A percentile compares a stretch with the other conserved stretches of the same genome.
phyloP scores from a whole-genome alignment of 2,329 filamentous ascomycete species.

The Beauveria scarabaeidicola region DNA sequence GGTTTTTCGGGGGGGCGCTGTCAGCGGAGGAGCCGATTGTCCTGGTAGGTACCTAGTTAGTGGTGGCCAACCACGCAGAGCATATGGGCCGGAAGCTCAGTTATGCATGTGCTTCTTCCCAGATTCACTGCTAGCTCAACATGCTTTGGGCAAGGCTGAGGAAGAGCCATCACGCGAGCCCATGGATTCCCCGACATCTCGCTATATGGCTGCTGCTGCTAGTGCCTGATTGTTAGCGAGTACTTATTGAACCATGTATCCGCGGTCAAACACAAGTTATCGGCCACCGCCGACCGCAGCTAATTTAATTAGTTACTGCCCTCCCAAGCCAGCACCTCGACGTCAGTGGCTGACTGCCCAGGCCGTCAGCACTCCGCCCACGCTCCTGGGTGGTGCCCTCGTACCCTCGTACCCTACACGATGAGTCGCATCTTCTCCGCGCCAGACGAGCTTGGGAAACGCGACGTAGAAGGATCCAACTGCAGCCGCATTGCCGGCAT shows the following conservation, averaged over 20 bases:
- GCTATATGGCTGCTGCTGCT: background rate
- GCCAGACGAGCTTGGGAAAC: no score
- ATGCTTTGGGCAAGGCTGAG: no score
- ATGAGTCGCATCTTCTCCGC: no score
- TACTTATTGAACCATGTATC: background rate
- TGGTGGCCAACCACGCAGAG: background rate
- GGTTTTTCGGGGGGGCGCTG: background rate
- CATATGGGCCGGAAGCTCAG: background rate
- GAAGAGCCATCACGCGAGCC: no score
- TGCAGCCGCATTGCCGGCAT: no score
- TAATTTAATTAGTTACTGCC: background rate
- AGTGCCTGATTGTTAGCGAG: background rate
- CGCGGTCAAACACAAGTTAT: background rate
- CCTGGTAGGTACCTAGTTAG: no score
- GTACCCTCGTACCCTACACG: no score
- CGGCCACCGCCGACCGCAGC: background rate
- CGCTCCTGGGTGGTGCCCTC: no score
- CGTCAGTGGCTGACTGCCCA: background rate
- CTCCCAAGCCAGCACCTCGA: background rate
- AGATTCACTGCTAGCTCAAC: background rate
- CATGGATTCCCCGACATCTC: no score
- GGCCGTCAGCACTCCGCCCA: no score
- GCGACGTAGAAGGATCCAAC: no score
- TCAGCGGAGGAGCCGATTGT: background rate
- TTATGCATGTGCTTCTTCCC: background rate